Base-by-base conservation (phyloP, 495 filamentous ascomycete species). In the Aspergillus indologenus region DNA sequence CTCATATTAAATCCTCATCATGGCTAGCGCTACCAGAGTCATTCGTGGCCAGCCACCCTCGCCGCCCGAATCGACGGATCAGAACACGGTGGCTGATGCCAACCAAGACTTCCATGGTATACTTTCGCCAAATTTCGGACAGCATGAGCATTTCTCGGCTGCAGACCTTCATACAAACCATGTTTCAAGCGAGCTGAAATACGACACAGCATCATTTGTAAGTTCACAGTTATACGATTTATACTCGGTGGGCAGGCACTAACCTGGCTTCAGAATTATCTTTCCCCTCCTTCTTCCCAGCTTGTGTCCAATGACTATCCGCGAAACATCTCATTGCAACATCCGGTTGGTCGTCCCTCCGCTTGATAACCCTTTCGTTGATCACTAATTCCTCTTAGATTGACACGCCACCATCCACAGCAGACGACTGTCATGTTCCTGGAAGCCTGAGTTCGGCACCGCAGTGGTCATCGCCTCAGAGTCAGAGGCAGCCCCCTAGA, bases 371-470 rank as follows among this genome's bases (percentile, higher is more conserved):
- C 15, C 29, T 17, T 22, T 26, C 62, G 61, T 54, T 66, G 59
- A 5, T 59, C 19, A 9, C 55, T 21, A 57, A 63, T 42, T 54
- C 52, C 23, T 49, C 61, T 8, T 58, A 70, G 18, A 57, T 67
- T 26, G 68, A 61, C 51, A 76, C 73, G 1, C 71, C 73, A 21
- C 63, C 70, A 17, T 53, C 64, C 9, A 54, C 54, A 45, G 58
- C 63, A 5, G 67, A 69, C 51, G 65, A 72, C 29, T 54, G 44
- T 9, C 11, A 58, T 22, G 15, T 57, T 5, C 19, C 59, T 4
- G 56, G 62, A n/a, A 57, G 57, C 34, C 17, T 61, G 23, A 59
- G 58, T 6, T 60, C 59, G 0, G 47, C 31, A 18, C 53, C 56
- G 40, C 56, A 54, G 17, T 61, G 63, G 60, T 22, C 40, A 2